Conservation (phyloP, 1,284 basidiomycete species). For the Naganishia albida region DNA sequence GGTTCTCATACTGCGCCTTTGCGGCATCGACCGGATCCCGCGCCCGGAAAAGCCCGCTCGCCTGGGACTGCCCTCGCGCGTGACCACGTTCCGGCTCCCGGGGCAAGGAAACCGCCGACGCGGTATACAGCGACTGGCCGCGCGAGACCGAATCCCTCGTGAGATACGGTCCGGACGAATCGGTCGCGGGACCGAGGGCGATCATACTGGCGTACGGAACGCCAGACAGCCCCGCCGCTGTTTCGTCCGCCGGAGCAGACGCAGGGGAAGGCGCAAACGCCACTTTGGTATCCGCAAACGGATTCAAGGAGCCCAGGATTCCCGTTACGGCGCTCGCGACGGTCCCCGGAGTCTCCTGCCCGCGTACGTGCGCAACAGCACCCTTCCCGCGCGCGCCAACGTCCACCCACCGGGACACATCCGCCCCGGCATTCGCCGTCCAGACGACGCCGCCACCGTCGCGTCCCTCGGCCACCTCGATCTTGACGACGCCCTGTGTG, state of each 20-base stretch:
- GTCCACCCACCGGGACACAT: constrained; percentile 76
- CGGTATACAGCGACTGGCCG: constrained; percentile 18
- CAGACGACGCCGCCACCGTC: constrained; percentile 85
- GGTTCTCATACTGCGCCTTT: constrained; percentile 66
- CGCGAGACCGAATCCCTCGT: constrained; percentile 11
- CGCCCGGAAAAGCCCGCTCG: constrained; percentile 1
- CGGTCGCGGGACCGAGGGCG: constrained; percentile 71
- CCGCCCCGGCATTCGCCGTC: constrained; percentile 84
- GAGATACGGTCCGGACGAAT: constrained; percentile 41
- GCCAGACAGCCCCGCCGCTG: constrained; percentile 49
- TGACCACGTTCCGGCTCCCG: constrained; percentile 34
- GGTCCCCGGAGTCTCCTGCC: constrained; percentile 40
- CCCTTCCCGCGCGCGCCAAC: constrained; percentile 44
- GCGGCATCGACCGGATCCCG: constrained; percentile 42
- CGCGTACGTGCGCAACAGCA: background rate
- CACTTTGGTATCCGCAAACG: constrained; percentile 10
- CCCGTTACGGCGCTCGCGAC: constrained; percentile 15
- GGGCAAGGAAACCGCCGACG: constrained; percentile 18
- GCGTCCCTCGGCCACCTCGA: constrained; percentile 77
- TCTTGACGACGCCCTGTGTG: constrained; percentile 75
- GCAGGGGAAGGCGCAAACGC: constrained; percentile 22
- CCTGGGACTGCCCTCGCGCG: constrained; percentile 9
- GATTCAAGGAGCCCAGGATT: constrained; percentile 10
- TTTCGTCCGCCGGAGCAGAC: background rate
- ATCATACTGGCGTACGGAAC: constrained; percentile 81